These are phyloP conservation scores for Penicillium frequentans DNA, from an alignment of 2,329 filamentous ascomycete genomes.

Conservation along the genomic window DNA sequence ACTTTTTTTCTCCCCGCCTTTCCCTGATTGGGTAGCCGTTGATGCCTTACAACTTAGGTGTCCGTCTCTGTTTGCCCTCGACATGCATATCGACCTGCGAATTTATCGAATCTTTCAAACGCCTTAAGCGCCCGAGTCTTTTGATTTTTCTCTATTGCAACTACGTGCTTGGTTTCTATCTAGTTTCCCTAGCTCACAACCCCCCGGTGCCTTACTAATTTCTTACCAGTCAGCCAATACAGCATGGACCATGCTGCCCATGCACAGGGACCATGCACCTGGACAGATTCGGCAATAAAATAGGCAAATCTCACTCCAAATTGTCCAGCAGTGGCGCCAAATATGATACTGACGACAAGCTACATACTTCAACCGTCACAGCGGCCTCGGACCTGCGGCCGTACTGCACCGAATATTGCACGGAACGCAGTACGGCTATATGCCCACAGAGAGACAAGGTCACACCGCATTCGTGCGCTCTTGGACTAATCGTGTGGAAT, in stretches of 20 bases:
- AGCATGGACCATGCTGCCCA: not conserved
- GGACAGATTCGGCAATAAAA: not conserved
- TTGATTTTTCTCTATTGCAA: not conserved
- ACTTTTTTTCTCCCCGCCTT: slow-evolving; percentile 27
- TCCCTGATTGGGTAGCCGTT: slow-evolving; percentile 14
- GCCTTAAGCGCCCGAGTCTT: not conserved
- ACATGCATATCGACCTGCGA: not conserved
- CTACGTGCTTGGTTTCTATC: not conserved
- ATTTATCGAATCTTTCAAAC: not conserved
- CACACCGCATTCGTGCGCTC: not conserved
- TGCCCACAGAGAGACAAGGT: not conserved
- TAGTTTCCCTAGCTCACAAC: not conserved
- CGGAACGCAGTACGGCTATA: not conserved
- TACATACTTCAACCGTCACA: not conserved
- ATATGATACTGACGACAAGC: not conserved
- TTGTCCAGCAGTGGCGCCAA: not conserved
- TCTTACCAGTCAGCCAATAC: not conserved
- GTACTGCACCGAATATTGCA: not conserved
- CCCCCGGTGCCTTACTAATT: not conserved
- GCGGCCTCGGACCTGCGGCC: not conserved
- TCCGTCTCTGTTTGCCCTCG: not conserved
- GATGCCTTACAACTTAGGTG: slow-evolving; percentile 1
- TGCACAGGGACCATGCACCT: not conserved
- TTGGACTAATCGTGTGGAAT: not conserved
- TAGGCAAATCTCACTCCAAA: too few relatives aligned